Evolutionary conservation across 106 monocot genomes (phyloP).

Genomic region (Acorus gramineus): DNA sequence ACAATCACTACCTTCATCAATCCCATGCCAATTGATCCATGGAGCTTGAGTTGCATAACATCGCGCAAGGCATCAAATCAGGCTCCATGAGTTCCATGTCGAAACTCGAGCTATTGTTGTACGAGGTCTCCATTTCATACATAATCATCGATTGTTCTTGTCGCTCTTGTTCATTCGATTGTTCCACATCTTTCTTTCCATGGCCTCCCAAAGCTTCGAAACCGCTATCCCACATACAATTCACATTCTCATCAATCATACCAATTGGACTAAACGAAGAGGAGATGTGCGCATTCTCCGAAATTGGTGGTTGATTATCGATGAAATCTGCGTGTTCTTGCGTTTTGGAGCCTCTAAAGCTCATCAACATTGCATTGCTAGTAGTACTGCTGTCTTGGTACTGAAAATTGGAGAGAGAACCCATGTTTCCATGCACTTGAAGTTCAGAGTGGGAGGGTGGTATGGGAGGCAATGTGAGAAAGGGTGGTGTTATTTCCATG

Average conservation of each 20-base stretch:
- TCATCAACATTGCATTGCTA: constrained; percentile 15
- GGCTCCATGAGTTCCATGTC: constrained; percentile 73
- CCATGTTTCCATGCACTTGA: constrained; percentile 3
- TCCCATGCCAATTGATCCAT: constrained; percentile 87
- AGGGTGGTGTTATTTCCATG: constrained; percentile 12
- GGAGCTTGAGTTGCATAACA: constrained; percentile 36
- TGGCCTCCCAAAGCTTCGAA: constrained; percentile 14
- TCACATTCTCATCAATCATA: constrained; percentile 23
- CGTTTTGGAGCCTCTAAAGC: constrained; percentile 41
- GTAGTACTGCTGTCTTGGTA: constrained; percentile 16
- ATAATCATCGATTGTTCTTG: constrained; percentile 9
- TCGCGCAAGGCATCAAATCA: constrained; percentile 37
- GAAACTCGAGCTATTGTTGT: constrained; percentile 19
- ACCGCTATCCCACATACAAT: constrained; percentile 20
- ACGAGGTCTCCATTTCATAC: constrained; percentile 26
- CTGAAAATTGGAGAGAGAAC: constrained; percentile 17
- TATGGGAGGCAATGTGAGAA: constrained; percentile 23
- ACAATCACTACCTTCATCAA: constrained; percentile 4
- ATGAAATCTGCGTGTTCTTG: constrained; percentile 18
- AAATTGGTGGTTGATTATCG: constrained; percentile 20
- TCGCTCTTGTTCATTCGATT: constrained; percentile 2
- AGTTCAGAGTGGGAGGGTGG: not conserved
- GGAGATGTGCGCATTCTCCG: constrained; percentile 14
- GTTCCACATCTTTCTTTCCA: constrained; percentile 3
- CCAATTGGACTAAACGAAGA: constrained; percentile 20